A percentile compares a stretch with the other conserved stretches of the same genome.
phyloP scores from a whole-genome alignment of 2,329 filamentous ascomycete genomes.

The Blastomyces parvus region DNA sequence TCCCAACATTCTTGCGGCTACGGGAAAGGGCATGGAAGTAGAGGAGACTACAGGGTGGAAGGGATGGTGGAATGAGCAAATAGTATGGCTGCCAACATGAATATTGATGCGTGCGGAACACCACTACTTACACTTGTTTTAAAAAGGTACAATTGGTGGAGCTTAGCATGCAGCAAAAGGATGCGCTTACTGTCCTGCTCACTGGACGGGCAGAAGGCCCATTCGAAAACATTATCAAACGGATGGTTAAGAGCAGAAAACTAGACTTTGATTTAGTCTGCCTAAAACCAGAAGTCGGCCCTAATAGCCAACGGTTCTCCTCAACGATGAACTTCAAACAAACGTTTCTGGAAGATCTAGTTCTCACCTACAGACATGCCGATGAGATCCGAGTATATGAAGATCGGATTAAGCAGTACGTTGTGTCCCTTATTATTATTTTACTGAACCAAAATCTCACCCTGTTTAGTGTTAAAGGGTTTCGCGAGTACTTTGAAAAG shows the following conservation, averaged over 20 bases:
- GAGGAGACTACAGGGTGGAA: slow-evolving; percentile 81
- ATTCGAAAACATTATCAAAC: slow-evolving; percentile 70
- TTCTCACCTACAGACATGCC: slow-evolving; percentile 76
- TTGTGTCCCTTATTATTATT: slow-evolving; percentile 11
- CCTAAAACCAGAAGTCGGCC: slow-evolving; percentile 76
- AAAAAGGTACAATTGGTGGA: slow-evolving; percentile 58
- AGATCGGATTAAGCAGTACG: slow-evolving; percentile 51
- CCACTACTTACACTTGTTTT: slow-evolving; percentile 16
- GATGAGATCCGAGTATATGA: slow-evolving; percentile 68
- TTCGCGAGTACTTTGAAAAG: slow-evolving; percentile 71
- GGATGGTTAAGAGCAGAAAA: slow-evolving; percentile 66
- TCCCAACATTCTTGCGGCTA: slow-evolving; percentile 70
- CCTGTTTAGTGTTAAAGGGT: slow-evolving; percentile 55
- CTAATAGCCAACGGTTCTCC: slow-evolving; percentile 64
- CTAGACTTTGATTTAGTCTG: slow-evolving; percentile 82
- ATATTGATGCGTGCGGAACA: slow-evolving; percentile 16
- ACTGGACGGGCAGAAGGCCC: slow-evolving; percentile 73
- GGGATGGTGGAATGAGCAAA: slow-evolving; percentile 93
- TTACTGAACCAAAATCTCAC: slow-evolving; percentile 10
- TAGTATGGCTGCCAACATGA: slow-evolving; percentile 44
- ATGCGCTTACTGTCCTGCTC: slow-evolving; percentile 73
- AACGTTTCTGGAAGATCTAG: slow-evolving; percentile 64
- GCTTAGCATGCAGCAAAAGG: slow-evolving; percentile 72
- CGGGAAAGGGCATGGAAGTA: slow-evolving; percentile 68
- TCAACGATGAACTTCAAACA: slow-evolving; percentile 93